Base-by-base conservation (phyloP, 2,329 filamentous ascomycete genomes). In the Colletotrichum chlorophyti region DNA sequence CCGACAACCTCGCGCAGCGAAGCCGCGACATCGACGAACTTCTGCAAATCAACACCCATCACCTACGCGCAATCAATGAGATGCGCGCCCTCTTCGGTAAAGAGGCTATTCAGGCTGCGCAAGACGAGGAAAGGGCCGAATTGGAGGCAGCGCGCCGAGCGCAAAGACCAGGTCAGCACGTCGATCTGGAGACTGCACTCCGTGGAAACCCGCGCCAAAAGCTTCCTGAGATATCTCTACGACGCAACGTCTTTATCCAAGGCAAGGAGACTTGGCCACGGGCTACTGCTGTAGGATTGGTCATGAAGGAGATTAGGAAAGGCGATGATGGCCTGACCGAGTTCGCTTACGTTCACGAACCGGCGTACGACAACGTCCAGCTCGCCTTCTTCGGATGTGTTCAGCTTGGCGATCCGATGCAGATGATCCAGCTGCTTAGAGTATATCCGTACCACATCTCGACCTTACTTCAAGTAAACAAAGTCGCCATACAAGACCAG, bases 391-490 rank as follows among this genome's bases (percentile, higher is more conserved):
- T 92, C 53, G 77, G 80, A 14, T 89, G 88, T 63, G 93, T 97
- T n/a, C 88, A 91, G 65, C 91, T 95, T 82, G 80, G 83, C 63
- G 91, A 97, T 67, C 91, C 92, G 4, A 89, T 96, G 73, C 83
- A 88, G 52, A 84, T 99, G 76, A 87, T 98, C 37, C 78, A 87
- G 31, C 84, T 95, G 48, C 79, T 98, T 35, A 70, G 69, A 53
- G 59, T 67, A 62, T 66, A 65, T 37, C 76, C 94, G 4, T 98
- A 97, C 71, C 93, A 98, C 70, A 89, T 98, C 64, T 95, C 92
- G 2, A 93, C 91, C 2, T 83, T 98, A n/a, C 86, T 98, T 19
- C 93, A 97, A 70, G 93, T 96, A 24, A 96, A 91, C 61, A 91
- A 92, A 70, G 90, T 98, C 46, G 93, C 93, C 11, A 94, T 95